These are phyloP conservation scores for Puccinia hordei DNA, from an alignment of 1,284 basidiomycete genomes.

Conservation along the genomic window DNA sequence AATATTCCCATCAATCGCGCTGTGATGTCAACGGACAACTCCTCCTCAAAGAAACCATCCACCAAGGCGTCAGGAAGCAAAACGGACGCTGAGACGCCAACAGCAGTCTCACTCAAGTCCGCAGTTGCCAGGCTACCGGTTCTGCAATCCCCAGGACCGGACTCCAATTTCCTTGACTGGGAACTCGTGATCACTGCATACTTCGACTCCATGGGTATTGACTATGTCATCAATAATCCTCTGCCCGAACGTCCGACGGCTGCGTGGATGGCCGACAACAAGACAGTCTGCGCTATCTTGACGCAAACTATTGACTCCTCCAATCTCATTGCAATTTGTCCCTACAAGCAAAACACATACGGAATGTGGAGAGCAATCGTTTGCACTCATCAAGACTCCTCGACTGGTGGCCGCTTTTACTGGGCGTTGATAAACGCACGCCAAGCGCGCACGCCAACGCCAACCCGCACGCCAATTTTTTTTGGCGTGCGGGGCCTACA, in stretches of 20 bases:
- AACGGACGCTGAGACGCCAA: too few species aligned
- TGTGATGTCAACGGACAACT: too few species aligned
- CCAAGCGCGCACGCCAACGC: too few species aligned
- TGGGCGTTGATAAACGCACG: too few species aligned
- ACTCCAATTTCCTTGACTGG: slow-evolving; percentile 36
- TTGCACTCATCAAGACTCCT: slow-evolving; percentile 10
- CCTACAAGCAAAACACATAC: not conserved
- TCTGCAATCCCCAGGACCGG: not conserved
- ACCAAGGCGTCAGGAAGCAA: too few species aligned
- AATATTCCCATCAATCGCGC: too few species aligned
- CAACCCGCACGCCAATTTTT: too few species aligned
- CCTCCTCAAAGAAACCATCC: too few species aligned
- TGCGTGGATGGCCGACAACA: slow-evolving; percentile 17
- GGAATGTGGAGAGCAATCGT: slow-evolving; percentile 2
- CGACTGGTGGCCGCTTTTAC: slow-evolving; percentile 13
- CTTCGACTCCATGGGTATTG: not conserved
- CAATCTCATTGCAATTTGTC: not conserved
- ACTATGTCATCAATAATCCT: not conserved
- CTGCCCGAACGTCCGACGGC: not conserved
- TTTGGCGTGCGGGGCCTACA: too few species aligned
- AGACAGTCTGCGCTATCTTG: slow-evolving; percentile 7
- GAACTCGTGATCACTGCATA: not conserved
- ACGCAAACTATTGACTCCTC: not conserved
- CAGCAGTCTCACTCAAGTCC: too few species aligned
- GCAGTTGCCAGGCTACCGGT: too few species aligned